A percentile compares a stretch with the other conserved stretches of the same genome.
Evolutionary conservation across 169 alveolate species (phyloP).

Genomic region (Babesia ovis): DNA sequence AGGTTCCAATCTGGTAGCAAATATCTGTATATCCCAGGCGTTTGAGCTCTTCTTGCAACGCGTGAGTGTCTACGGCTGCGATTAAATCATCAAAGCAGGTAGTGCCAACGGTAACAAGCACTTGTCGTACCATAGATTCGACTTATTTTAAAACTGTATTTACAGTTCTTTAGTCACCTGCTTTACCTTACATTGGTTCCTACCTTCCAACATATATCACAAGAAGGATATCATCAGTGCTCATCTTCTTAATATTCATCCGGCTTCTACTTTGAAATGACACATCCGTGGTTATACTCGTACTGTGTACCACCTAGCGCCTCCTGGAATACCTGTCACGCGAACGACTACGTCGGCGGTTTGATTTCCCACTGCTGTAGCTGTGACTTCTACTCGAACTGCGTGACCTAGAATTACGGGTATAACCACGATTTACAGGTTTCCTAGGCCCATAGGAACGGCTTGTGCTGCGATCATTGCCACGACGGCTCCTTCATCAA

Average conservation of each 20-base stretch:
- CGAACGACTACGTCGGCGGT: conserved; percentile 31
- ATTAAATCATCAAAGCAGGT: conserved; percentile 54
- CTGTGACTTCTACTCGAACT: conserved; percentile 27
- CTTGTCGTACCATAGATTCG: conserved; percentile 14
- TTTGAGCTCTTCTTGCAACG: conserved; percentile 33
- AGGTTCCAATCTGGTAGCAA: conserved; percentile 50
- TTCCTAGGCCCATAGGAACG: conserved; percentile 13
- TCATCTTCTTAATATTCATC: too few species aligned
- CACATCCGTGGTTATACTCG: too few species aligned
- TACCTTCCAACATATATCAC: too few species aligned
- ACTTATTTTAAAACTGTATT: too few species aligned
- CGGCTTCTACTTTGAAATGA: too few species aligned
- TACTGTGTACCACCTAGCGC: not conserved
- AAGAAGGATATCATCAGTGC: too few species aligned
- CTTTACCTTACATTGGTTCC: too few species aligned
- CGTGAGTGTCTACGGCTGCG: conserved; percentile 39
- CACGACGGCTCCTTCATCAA: not conserved
- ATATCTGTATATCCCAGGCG: conserved; percentile 54
- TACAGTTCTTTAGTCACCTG: too few species aligned
- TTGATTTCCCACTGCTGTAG: conserved; percentile 5
- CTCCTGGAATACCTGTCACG: conserved; percentile 18
- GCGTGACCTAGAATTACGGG: conserved; percentile 8
- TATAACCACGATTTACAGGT: not conserved
- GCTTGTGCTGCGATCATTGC: conserved; percentile 14
- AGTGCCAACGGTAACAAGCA: conserved; percentile 67